Conservation (phyloP, 768 basidiomycete genomes). For the Kwoniella heveanensis region DNA sequence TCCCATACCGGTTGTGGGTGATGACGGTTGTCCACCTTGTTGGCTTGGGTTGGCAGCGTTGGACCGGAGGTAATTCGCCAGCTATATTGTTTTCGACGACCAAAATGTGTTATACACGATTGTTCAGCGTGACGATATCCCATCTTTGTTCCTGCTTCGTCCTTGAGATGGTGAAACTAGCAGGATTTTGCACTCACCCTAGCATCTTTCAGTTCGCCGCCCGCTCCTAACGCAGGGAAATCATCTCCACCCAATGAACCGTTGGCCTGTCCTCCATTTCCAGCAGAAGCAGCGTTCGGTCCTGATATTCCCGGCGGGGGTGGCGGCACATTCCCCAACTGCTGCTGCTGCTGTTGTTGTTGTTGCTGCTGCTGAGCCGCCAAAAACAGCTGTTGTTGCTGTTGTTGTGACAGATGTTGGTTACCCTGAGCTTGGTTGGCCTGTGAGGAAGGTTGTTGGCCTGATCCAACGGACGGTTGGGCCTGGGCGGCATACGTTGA, state of each 20-base stretch:
- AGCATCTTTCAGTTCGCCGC: constrained; percentile 32
- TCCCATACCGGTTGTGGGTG: constrained; percentile 19
- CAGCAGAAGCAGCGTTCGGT: constrained; percentile 14
- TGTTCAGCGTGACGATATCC: too few species aligned
- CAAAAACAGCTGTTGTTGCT: constrained; percentile 43
- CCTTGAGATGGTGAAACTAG: too few species aligned
- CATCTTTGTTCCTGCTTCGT: background rate
- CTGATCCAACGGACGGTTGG: constrained; percentile 30
- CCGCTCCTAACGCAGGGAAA: constrained; percentile 47
- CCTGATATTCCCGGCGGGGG: constrained; percentile 47
- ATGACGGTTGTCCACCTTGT: constrained; percentile 24
- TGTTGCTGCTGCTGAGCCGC: constrained; percentile 34
- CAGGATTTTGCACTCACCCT: constrained; percentile 28
- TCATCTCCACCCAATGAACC: constrained; percentile 30
- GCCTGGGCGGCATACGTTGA: constrained; percentile 49
- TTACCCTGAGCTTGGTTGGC: constrained; percentile 1
- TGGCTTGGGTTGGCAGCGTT: constrained; percentile 19
- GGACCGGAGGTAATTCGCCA: constrained; percentile 38
- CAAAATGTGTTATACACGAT: too few species aligned
- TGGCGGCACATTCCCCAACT: constrained; percentile 31
- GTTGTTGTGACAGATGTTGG: constrained; percentile 25
- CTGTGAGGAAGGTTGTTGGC: constrained; percentile 18
- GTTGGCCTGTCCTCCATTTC: constrained; percentile 29
- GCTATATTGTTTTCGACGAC: constrained; percentile 14
- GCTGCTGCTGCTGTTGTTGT: constrained; percentile 30